Conservation (phyloP, 805 yeast genomes). For the Ogataea chonburiensis region DNA sequence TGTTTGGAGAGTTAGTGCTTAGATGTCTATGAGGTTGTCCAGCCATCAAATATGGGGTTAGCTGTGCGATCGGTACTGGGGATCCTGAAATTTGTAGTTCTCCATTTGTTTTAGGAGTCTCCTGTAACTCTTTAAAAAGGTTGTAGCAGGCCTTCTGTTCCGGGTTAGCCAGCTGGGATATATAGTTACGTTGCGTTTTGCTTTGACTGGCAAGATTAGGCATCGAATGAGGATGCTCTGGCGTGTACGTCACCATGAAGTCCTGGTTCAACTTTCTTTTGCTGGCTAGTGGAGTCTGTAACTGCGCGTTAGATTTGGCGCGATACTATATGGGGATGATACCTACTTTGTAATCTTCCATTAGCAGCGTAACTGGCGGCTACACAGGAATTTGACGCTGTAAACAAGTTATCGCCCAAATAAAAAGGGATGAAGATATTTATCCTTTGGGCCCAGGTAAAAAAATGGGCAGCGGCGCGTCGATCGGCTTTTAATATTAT, state of each 20-base stretch:
- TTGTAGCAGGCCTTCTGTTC: constrained; percentile 19
- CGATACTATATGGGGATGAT: constrained; percentile 1
- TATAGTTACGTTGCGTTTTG: constrained; percentile 16
- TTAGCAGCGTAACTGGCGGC: constrained; percentile 1
- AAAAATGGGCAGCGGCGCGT: constrained; percentile 7
- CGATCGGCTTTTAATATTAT: constrained; percentile 9
- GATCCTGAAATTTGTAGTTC: constrained; percentile 17
- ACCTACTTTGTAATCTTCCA: constrained; percentile 22
- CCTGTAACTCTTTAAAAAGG: constrained; percentile 16
- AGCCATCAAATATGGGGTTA: constrained; percentile 19
- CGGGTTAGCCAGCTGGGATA: constrained; percentile 14
- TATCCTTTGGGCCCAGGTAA: constrained; percentile 1
- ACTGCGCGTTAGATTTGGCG: constrained; percentile 17
- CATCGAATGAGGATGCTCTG: constrained; percentile 22
- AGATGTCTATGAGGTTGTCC: constrained; percentile 17
- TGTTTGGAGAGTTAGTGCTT: constrained; percentile 15
- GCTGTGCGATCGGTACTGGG: constrained; percentile 19
- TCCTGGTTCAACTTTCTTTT: constrained; percentile 22
- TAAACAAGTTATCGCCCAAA: constrained; percentile 8
- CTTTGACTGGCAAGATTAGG: constrained; percentile 19
- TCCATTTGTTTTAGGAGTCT: constrained; percentile 13
- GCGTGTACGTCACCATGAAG: constrained; percentile 20
- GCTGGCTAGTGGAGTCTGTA: constrained; percentile 21
- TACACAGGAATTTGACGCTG: constrained; percentile 1
- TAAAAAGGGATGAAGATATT: constrained; percentile 7